Evolutionary conservation across 2,329 filamentous ascomycete species (phyloP).

Genomic region (Ophiostoma populinum): DNA sequence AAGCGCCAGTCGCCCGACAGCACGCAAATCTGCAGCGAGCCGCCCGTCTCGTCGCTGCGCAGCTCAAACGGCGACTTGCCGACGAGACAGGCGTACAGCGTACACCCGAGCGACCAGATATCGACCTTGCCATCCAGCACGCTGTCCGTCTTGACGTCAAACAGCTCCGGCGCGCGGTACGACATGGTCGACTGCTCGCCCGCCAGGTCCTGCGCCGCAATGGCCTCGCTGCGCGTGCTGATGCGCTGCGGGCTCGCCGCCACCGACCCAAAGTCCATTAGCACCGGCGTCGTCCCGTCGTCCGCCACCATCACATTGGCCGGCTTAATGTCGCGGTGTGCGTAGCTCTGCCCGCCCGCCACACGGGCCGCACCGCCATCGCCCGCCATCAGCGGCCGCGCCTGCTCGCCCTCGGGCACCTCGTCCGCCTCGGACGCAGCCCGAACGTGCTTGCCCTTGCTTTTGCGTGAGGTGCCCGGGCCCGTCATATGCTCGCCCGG

Average conservation of each 20-base stretch:
- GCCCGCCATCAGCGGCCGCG: conserved; percentile 67
- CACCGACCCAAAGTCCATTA: conserved; percentile 94
- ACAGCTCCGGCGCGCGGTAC: conserved; percentile 91
- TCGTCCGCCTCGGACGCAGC: conserved; percentile 40
- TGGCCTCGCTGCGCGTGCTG: conserved; percentile 73
- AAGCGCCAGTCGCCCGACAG: conserved; percentile 92
- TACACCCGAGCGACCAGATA: conserved; percentile 95
- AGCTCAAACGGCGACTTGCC: conserved; percentile 96
- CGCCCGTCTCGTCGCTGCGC: conserved; percentile 88
- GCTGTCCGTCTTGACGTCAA: conserved; percentile 88
- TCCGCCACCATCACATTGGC: conserved; percentile 99
- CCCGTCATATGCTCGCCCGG: conserved; percentile 33
- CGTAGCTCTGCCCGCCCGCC: conserved; percentile 64
- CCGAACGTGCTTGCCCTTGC: conserved; percentile 14
- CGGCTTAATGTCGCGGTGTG: conserved; percentile 94
- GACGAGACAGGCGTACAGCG: conserved; percentile 90
- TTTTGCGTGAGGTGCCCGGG: conserved; percentile 19
- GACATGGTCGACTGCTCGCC: conserved; percentile 98
- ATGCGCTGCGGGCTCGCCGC: conserved; percentile 76
- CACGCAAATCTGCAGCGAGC: conserved; percentile 81
- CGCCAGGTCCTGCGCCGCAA: conserved; percentile 84
- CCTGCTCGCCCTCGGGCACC: conserved; percentile 45
- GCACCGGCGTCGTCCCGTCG: conserved; percentile 68
- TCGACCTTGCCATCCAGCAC: conserved; percentile 93
- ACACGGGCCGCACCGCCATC: conserved; percentile 51